These are phyloP conservation scores for Aspergillus eucalypticola DNA, from an alignment of 2,329 filamentous ascomycete species.

Conservation along the genomic window DNA sequence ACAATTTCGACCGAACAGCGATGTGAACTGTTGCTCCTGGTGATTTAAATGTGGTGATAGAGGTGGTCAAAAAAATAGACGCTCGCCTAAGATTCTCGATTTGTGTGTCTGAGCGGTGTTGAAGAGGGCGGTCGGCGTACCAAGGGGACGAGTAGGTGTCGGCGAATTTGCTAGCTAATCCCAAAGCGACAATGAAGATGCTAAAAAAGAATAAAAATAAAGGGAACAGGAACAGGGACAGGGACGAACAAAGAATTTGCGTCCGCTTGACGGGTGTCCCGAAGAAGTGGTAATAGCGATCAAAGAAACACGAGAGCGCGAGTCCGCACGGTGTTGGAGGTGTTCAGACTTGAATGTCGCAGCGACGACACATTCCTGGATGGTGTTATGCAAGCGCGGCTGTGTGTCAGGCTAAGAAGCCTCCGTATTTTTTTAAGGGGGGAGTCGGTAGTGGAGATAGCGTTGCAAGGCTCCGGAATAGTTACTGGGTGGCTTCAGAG, in stretches of 20 bases:
- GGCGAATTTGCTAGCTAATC: background rate
- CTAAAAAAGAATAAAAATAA: conserved; percentile 1
- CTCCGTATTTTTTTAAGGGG: conserved; percentile 26
- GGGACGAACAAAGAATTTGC: conserved; percentile 1
- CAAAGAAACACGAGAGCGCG: conserved; percentile 14
- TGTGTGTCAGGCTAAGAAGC: conserved; percentile 30
- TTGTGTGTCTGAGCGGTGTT: conserved; percentile 6
- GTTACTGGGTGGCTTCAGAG: conserved; percentile 20
- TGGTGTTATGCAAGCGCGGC: conserved; percentile 31
- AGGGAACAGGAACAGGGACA: conserved; percentile 7
- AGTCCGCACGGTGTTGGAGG: conserved; percentile 23
- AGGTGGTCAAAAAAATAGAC: background rate
- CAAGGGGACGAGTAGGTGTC: conserved; percentile 7
- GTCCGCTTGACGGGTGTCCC: conserved; percentile 3
- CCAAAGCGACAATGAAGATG: background rate
- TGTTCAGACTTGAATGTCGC: conserved; percentile 23
- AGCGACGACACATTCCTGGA: conserved; percentile 28
- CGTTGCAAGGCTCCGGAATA: conserved; percentile 22
- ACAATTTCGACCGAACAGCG: background rate
- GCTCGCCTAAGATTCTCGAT: conserved; percentile 5
- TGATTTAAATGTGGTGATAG: background rate
- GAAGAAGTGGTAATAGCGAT: conserved; percentile 10
- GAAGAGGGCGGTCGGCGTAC: conserved; percentile 18
- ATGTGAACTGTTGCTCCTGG: conserved; percentile 1
- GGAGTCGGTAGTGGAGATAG: conserved; percentile 24